phyloP scores from a whole-genome alignment of 2,329 filamentous ascomycete genomes.

The Trichophyton schoenleinii region DNA sequence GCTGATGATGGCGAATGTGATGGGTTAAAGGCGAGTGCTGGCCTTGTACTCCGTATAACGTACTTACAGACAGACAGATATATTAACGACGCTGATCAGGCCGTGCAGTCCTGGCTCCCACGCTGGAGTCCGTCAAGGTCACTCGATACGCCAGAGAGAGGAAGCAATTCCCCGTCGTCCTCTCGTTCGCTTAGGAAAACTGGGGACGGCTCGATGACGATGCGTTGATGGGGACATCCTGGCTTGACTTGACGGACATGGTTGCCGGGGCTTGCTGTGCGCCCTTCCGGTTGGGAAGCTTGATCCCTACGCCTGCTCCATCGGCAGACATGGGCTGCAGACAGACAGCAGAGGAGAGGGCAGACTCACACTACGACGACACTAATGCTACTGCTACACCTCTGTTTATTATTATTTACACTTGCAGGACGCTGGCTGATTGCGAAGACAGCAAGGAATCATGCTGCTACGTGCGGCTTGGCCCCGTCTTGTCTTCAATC shows the following conservation, averaged over 20 bases:
- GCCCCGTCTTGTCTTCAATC: neutral
- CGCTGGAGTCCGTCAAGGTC: neutral
- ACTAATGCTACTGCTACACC: neutral
- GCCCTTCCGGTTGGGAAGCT: constrained; percentile 3
- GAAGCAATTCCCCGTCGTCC: neutral
- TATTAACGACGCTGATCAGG: neutral
- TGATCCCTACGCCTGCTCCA: neutral
- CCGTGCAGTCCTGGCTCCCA: neutral
- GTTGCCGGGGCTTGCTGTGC: neutral
- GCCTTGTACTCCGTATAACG: neutral
- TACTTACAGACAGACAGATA: neutral
- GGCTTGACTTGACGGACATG: neutral
- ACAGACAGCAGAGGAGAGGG: neutral
- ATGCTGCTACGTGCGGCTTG: neutral
- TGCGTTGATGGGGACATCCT: neutral
- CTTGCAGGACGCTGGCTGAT: neutral
- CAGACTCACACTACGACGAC: too few relatives aligned
- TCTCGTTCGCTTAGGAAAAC: constrained; percentile 2
- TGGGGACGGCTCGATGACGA: neutral
- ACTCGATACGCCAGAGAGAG: neutral
- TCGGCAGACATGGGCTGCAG: neutral
- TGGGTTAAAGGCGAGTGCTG: too few relatives aligned
- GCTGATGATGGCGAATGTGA: neutral
- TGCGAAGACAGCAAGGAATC: neutral
- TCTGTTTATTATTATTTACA: neutral